phyloP scores from a whole-genome alignment of 805 yeast genomes.

The Pichia ethanolica region DNA sequence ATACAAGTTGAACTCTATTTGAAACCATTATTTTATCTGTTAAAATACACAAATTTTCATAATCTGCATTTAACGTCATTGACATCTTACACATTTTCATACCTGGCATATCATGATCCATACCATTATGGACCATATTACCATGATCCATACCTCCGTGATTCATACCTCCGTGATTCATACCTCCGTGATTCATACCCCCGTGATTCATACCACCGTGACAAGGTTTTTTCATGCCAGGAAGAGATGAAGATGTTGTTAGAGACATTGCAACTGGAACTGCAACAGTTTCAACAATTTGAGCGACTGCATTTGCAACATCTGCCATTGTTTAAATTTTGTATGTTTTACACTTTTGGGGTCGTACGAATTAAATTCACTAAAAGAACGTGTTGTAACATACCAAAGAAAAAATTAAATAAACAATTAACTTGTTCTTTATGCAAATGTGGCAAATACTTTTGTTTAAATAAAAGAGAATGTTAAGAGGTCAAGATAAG shows the following conservation, averaged over 20 bases:
- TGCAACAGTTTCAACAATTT: neutral
- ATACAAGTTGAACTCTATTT: constrained; percentile 27
- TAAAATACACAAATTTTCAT: constrained; percentile 36
- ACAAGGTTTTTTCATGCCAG: neutral
- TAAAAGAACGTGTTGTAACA: too few species aligned
- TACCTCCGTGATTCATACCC: constrained; percentile 9
- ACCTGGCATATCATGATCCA: constrained; percentile 13
- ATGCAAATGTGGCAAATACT: too few species aligned
- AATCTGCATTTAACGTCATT: constrained; percentile 38
- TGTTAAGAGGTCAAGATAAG: too few species aligned
- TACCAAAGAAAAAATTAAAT: too few species aligned
- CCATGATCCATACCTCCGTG: constrained; percentile 1
- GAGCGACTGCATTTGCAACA: neutral
- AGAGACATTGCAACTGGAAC: neutral
- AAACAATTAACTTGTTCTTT: too few species aligned
- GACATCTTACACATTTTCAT: constrained; percentile 29
- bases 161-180: constrained; percentile 19
- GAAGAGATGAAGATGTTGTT: neutral
- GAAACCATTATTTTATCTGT: constrained; percentile 34
- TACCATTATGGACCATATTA: constrained; percentile 7
- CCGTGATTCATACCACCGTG: constrained; percentile 22
- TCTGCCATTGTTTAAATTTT: neutral
- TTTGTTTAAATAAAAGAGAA: too few species aligned
- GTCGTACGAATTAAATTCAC: too few species aligned
- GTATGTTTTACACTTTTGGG: neutral